Conservation (phyloP, 1,139 yeast genomes). For the Debaryomyces fabryi region DNA sequence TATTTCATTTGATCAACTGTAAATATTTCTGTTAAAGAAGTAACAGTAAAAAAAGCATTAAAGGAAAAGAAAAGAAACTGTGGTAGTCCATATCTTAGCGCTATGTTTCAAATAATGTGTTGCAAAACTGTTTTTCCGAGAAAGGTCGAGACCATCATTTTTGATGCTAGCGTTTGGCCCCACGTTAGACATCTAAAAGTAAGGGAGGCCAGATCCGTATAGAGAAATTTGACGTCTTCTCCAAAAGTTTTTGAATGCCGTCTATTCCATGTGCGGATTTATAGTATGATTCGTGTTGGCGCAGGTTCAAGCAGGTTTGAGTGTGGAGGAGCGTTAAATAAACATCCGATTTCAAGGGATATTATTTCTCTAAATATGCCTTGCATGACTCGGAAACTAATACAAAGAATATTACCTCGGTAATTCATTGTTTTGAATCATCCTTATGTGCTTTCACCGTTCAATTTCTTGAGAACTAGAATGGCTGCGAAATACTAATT, state of each 20-base stretch:
- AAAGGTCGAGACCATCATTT: not conserved
- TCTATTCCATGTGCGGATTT: not conserved
- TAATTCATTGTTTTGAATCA: not conserved
- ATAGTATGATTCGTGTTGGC: not conserved
- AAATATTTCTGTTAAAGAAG: not conserved
- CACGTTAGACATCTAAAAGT: no score
- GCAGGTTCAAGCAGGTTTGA: not conserved
- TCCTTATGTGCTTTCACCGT: not conserved
- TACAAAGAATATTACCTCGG: not conserved
- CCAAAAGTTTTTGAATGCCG: not conserved
- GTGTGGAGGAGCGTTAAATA: not conserved
- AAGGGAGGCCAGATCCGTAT: not conserved
- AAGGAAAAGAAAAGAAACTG: not conserved
- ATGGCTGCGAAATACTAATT: not conserved
- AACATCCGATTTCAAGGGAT: not conserved
- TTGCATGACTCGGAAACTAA: not conserved
- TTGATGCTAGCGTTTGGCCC: not conserved
- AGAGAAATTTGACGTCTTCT: not conserved
- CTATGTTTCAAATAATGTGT: not conserved
- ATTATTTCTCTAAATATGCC: not conserved
- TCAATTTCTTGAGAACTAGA: not conserved
- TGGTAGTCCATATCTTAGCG: not conserved
- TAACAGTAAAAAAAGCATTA: not conserved
- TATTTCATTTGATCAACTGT: not conserved
- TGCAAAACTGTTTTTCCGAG: not conserved